A percentile compares a stretch with the other conserved stretches of the same genome.
Evolutionary conservation across 176 grass and related monocot genomes (phyloP).

Genomic region (Leersia perrieri): DNA sequence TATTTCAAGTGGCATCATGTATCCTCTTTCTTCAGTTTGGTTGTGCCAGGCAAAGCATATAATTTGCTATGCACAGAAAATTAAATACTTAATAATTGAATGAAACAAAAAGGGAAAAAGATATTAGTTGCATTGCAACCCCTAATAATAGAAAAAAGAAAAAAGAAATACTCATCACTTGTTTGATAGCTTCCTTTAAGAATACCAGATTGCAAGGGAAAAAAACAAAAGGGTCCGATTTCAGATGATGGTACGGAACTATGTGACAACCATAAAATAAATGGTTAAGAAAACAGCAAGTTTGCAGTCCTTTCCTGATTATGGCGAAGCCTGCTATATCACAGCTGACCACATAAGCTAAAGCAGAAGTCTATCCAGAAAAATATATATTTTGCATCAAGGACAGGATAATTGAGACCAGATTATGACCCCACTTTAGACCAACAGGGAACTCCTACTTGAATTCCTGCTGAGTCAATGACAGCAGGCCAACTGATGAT

Average conservation of each 20-base stretch:
- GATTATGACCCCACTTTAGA: neutral
- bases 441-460: neutral
- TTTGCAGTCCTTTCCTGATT: neutral
- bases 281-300: no score
- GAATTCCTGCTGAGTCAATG: neutral
- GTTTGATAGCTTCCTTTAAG: neutral
- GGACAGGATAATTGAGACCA: neutral
- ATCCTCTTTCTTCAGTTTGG: neutral
- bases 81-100: neutral
- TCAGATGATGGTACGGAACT: neutral
- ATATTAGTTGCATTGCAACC: neutral
- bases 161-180: neutral
- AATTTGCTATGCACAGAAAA: neutral
- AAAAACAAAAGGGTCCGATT: neutral
- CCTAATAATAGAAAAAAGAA: neutral
- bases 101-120: neutral
- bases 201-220: neutral
- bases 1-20: neutral
- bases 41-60: neutral
- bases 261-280: neutral
- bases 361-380: neutral
- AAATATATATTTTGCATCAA: neutral
- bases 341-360: neutral
- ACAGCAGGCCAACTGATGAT: neutral
- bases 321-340: neutral